Evolutionary conservation across 176 grass and related monocot species (phyloP), one percentile per base, ranked within the genome.

Genomic region (Carex littledalei): DNA sequence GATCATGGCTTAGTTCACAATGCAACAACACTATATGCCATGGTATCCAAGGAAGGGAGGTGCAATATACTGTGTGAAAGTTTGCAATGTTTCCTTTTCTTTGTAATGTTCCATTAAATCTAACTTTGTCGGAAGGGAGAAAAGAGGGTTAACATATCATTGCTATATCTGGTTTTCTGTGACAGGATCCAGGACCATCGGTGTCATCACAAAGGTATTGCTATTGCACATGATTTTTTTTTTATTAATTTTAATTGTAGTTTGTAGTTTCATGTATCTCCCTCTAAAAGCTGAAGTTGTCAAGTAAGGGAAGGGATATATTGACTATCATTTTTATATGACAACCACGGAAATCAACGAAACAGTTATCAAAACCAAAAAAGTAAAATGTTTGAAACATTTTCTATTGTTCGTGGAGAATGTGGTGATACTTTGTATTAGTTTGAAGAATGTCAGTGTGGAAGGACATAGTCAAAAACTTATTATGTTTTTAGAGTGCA

Each of bases 181-280:
- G 67, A 37, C 81, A 95, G 96, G 93, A 17, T 95, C 88, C 81
- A 87, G 91, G 59, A 98, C 96, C 78, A 94, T 98, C 88, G 96
- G 96, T 87, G 93, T 98, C 81, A 98, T 98, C 84, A 98, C 91
- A 8, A 98, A 98, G 96, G 96, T 98, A 87, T 86, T 80, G 1
- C 7, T 6, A 41, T 63, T 81, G 10, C 8, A 45, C 16, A 1
- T 49, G 34, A 49, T 65, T 20, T 2, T 85, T 9, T 9, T n/a
- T 64, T 41, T 69, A 17, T 11, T 35, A 67, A 29, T 37, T 50
- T 49, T 74, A 24, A 22, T 74, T 24, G 8, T 13, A 74, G 9
- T 74, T 74, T 24, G 8, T 13, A 74, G 9, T 74, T 50, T 74
- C 41, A 49, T 50, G 7, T 49, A 47, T 73, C 35, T 53, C 20